Evolutionary conservation across 805 yeast genomes (phyloP).

Genomic region (Grigorovia transvaalensis): DNA sequence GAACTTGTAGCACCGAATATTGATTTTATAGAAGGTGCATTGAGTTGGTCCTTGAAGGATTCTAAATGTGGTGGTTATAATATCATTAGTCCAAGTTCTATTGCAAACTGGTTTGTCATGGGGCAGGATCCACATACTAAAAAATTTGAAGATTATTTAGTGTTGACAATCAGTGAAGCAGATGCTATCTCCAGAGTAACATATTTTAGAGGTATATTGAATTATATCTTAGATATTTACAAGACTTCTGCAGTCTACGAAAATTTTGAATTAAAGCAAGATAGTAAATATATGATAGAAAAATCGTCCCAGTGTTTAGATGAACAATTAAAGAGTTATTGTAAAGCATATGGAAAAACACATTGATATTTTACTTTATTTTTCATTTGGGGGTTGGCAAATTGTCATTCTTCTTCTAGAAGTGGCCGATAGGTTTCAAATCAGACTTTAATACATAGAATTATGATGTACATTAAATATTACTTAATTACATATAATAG

Average conservation of each 20-base stretch:
- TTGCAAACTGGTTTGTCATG: slow-evolving; percentile 11
- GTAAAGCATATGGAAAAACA: neutral
- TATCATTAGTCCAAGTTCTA: slow-evolving; percentile 12
- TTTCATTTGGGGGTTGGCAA: no score
- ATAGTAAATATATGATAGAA: neutral
- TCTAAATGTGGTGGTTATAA: slow-evolving; percentile 8
- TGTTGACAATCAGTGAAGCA: slow-evolving; percentile 32
- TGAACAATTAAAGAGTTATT: neutral
- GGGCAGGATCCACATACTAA: slow-evolving; percentile 10
- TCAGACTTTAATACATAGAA: no score
- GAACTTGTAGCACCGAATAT: slow-evolving; percentile 11
- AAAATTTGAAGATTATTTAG: slow-evolving; percentile 29
- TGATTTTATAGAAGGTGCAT: slow-evolving; percentile 9
- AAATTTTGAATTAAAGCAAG: neutral
- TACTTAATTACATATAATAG: no score
- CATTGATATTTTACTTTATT: neutral
- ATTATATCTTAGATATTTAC: slow-evolving; percentile 29
- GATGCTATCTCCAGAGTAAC: slow-evolving; percentile 30
- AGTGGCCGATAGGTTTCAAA: no score
- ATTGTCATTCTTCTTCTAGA: no score
- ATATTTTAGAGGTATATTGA: slow-evolving; percentile 29
- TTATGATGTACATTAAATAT: no score
- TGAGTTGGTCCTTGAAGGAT: slow-evolving; percentile 10
- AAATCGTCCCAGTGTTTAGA: neutral
- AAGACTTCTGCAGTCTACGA: neutral